Evolutionary conservation across 2,329 filamentous ascomycete species (phyloP).

Genomic region (Macrophomina phaseolina): DNA sequence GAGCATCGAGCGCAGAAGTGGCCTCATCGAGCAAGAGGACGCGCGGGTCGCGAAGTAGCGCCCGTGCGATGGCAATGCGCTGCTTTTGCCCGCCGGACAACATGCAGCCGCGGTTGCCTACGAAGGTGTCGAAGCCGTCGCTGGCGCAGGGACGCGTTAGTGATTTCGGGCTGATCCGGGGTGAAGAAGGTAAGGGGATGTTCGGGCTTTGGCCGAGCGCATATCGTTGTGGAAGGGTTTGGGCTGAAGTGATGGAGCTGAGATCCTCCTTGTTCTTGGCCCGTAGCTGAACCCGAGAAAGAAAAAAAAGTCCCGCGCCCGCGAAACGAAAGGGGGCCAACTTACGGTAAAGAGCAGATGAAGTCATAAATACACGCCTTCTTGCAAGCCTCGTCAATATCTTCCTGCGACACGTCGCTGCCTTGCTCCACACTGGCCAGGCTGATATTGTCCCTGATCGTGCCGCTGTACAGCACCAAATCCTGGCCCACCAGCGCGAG

Average conservation of each 20-base stretch:
- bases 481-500: conserved; percentile 89
- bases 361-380: conserved; percentile 57
- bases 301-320: no score
- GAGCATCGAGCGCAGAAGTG: conserved; percentile 45
- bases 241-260: no score
- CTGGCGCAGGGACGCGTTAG: background rate
- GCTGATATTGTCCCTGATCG: conserved; percentile 83
- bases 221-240: no score
- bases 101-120: conserved; percentile 85
- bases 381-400: conserved; percentile 78
- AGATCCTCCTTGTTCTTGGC: no score
- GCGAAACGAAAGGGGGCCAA: background rate
- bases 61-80: conserved; percentile 86
- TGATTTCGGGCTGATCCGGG: background rate
- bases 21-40: conserved; percentile 59
- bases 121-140: conserved; percentile 83
- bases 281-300: no score
- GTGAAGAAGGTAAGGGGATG: background rate
- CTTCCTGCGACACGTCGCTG: conserved; percentile 66
- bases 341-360: conserved; percentile 40
- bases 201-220: no score
- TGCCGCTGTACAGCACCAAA: conserved; percentile 87
- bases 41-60: conserved; percentile 82
- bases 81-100: conserved; percentile 91
- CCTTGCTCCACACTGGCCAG: conserved; percentile 61